Evolutionary conservation across 176 grass and related monocot genomes (phyloP), one percentile per base, ranked within the genome.

Genomic region (Pharus latifolius): DNA sequence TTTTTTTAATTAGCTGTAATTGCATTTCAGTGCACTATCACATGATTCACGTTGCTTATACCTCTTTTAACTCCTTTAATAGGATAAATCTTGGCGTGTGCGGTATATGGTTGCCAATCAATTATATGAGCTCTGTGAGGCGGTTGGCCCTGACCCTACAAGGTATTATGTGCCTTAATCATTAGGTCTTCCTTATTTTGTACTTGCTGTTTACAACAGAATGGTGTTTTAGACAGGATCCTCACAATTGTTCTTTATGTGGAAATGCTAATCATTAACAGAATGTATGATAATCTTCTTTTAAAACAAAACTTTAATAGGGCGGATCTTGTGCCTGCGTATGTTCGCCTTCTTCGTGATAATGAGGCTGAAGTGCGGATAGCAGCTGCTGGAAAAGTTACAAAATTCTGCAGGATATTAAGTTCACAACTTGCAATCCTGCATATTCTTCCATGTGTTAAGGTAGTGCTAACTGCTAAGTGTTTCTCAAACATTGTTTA

Each of bases 1-100:
- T 41, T 48, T 66, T 32, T 57, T 27, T 12, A 64, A 47, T 29
- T 52, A 22, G 6, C 16, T 33, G 12, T 71, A 34, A 29, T 50
- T 62, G 42, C 41, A 45, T 18, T 53, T 33, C 16, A 63, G 38
- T 63, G 26, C 20, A 11, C 7, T 17, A 56, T 15, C 12, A 30
- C 5, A 4, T 38, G 23, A 22, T 77, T 12, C 37, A 16, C 5
- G 44, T 28, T 69, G 20, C 42, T 74, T 55, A 67, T 61, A 55
- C 13, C 51, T 7, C 6, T 22, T 45, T 24, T 40, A 10, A 66
- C 40, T 83, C 45, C 18, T 45, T 65, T 45, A 30, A 74, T 76
- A 94, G 95, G 95, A 99, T 68, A 99, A 99, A 85, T 99, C 95
- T 3, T 99, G 95, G 95, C 90, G 87, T 78, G 95, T 94, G 12